phyloP scores from a whole-genome alignment of 106 monocot genomes.

The Dioscorea zingiberensis region DNA sequence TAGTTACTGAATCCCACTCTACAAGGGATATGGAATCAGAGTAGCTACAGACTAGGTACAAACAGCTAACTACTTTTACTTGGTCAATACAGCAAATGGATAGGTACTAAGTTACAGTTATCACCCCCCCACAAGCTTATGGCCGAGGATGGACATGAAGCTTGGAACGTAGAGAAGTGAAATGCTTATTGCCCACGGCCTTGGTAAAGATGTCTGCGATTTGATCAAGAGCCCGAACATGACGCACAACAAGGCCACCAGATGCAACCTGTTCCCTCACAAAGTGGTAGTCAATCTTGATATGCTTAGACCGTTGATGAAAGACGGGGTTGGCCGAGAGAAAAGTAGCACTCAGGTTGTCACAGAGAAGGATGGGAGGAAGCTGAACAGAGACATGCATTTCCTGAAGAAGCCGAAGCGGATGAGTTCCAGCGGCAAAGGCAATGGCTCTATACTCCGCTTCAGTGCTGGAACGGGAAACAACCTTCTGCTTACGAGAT shows the following conservation, averaged over 20 bases:
- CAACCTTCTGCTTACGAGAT: background rate
- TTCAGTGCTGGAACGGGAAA: conserved; percentile 9
- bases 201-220: background rate
- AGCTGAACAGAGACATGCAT: background rate
- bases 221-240: background rate
- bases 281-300: conserved; percentile 14
- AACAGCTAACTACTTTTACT: no score
- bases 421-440: background rate
- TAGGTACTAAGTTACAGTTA: no score
- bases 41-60: no score
- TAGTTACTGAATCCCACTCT: no score
- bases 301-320: conserved; percentile 3
- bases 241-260: background rate
- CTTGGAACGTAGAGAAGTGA: background rate
- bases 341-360: background rate
- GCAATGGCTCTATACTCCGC: conserved; percentile 4
- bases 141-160: background rate
- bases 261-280: background rate
- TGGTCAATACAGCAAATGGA: no score
- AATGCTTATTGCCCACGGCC: background rate
- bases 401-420: background rate
- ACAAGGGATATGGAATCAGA: no score
- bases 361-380: background rate
- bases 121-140: background rate
- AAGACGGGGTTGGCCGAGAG: background rate